Percentiles rank a stretch among this genome's conserved stretches.
Conservation (phyloP, 768 basidiomycete species). For the Podaxis carcinomalis region DNA sequence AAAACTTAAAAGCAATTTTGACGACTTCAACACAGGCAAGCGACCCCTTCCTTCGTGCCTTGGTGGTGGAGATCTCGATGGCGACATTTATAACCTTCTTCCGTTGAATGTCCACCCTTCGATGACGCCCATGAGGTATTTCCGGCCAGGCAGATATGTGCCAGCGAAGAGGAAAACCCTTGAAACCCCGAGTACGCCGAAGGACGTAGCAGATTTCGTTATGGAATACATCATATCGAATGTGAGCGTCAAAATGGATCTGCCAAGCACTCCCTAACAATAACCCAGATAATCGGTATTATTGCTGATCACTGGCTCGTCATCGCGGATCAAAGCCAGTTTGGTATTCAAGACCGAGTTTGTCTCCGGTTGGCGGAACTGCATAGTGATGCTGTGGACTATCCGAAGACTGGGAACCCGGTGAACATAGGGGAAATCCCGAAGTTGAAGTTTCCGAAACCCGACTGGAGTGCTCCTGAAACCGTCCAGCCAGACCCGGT, state of each 20-base stretch:
- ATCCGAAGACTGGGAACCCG: slow-evolving; percentile 50
- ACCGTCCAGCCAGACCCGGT: slow-evolving; percentile 30
- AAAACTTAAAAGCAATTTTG: neutral
- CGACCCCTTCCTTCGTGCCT: slow-evolving; percentile 58
- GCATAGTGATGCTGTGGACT: slow-evolving; percentile 64
- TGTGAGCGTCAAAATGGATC: slow-evolving; percentile 23
- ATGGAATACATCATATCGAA: slow-evolving; percentile 65
- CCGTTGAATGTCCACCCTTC: slow-evolving; percentile 33
- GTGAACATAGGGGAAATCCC: slow-evolving; percentile 38
- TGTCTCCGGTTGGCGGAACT: slow-evolving; percentile 50
- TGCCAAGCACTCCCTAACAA: neutral
- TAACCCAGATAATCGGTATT: slow-evolving; percentile 48
- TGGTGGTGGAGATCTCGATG: slow-evolving; percentile 68
- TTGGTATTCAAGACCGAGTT: slow-evolving; percentile 43
- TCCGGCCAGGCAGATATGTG: slow-evolving; percentile 42
- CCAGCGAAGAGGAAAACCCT: slow-evolving; percentile 42
- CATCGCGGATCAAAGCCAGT: slow-evolving; percentile 50
- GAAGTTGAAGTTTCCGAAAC: slow-evolving; percentile 33
- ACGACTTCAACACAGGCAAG: slow-evolving; percentile 30
- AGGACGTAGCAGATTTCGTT: slow-evolving; percentile 64
- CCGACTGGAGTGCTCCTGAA: slow-evolving; percentile 67
- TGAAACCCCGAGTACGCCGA: slow-evolving; percentile 45
- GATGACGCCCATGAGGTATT: slow-evolving; percentile 22
- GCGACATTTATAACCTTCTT: slow-evolving; percentile 52
- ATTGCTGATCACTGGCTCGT: slow-evolving; percentile 58